Conservation (phyloP, 1,139 yeast species). For the Martiniozyma asiatica region DNA sequence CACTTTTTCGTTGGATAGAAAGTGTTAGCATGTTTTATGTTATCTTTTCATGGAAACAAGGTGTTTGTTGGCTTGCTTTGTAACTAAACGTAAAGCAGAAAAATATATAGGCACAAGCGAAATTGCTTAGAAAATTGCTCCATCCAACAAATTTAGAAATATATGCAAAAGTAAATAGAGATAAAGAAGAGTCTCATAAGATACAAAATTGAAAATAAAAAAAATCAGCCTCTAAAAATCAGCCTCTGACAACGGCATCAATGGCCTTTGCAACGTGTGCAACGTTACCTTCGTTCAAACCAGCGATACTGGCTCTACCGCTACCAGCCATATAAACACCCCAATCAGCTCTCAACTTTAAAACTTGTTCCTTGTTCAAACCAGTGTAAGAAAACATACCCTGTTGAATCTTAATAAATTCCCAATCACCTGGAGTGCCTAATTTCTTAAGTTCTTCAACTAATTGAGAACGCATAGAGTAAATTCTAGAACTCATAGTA, state of each 20-base stretch:
- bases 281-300: conserved; percentile 74
- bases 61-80: too few species aligned
- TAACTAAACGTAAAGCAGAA: too few species aligned
- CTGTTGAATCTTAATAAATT: conserved; percentile 79
- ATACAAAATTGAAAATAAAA: too few species aligned
- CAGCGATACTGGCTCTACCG: conserved; percentile 93
- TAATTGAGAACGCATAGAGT: conserved; percentile 59
- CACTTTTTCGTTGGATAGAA: too few species aligned
- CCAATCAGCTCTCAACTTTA: conserved; percentile 62
- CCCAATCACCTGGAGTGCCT: conserved; percentile 85
- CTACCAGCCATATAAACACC: conserved; percentile 69
- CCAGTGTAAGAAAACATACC: conserved; percentile 99
- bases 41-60: too few species aligned
- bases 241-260: conserved; percentile 63
- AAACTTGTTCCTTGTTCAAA: conserved; percentile 66
- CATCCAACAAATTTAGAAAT: too few species aligned
- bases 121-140: too few species aligned
- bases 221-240: too few species aligned
- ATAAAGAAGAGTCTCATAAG: too few species aligned
- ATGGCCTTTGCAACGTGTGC: conserved; percentile 71
- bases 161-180: too few species aligned
- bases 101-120: too few species aligned
- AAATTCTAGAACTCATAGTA: conserved; percentile 82
- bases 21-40: too few species aligned
- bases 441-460: conserved; percentile 49